Conservation (phyloP, 176 grass and related monocot species). For the Hordeum marinum region DNA sequence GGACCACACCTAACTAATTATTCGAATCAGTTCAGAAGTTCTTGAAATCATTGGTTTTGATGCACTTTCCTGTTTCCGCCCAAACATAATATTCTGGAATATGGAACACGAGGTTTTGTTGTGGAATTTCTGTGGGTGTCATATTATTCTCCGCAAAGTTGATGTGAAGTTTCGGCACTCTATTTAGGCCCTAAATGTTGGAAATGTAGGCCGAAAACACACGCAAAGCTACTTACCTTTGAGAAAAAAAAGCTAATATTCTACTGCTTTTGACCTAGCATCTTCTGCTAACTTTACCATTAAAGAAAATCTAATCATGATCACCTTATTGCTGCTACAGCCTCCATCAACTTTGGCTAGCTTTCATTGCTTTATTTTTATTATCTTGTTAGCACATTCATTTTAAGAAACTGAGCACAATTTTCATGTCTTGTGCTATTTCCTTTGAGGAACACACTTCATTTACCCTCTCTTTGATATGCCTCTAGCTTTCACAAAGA, state of each 20-base stretch:
- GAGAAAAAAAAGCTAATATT: conserved; percentile 32
- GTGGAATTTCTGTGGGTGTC: not conserved
- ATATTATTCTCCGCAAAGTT: not conserved
- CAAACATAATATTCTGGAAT: conserved; percentile 15
- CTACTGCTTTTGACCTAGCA: not conserved
- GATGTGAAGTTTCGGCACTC: not conserved
- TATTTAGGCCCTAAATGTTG: conserved; percentile 3
- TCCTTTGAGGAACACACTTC: not conserved
- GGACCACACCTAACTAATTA: not conserved
- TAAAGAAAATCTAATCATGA: conserved; percentile 3
- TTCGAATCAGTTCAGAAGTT: not conserved
- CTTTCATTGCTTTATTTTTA: not conserved
- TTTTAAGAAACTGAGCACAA: not conserved
- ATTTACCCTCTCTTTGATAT: not conserved
- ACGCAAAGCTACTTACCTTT: conserved; percentile 35
- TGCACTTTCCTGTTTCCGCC: not conserved
- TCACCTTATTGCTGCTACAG: conserved; percentile 11
- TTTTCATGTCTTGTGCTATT: not conserved
- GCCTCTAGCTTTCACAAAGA: not conserved
- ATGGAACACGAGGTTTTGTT: not conserved
- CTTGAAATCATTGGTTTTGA: conserved; percentile 13
- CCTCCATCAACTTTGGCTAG: conserved; percentile 11
- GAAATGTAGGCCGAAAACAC: conserved; percentile 43
- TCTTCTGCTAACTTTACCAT: conserved; percentile 5
- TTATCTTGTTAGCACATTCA: conserved; percentile 6